Conservation (phyloP, 169 alveolate species). For the Perkinsus marinus region DNA sequence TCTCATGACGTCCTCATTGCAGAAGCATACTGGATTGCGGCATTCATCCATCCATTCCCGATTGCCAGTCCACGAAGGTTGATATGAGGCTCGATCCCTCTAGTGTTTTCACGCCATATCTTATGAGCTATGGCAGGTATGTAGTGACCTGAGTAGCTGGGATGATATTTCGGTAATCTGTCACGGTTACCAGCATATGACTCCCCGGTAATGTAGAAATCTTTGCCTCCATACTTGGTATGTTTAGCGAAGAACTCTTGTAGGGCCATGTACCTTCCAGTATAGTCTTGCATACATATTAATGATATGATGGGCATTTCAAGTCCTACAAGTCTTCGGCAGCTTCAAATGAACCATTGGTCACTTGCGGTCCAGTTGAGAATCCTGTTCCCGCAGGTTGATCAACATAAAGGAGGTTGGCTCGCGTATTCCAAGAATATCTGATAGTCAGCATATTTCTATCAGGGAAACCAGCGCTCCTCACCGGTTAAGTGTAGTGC, state of each 20-base stretch:
- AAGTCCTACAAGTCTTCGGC: constrained; percentile 11
- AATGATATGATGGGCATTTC: background rate
- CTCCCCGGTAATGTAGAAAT: constrained; percentile 62
- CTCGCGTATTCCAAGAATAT: constrained; percentile 49
- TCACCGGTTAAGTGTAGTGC: constrained; percentile 27
- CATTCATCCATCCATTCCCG: constrained; percentile 64
- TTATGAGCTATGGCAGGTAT: constrained; percentile 2
- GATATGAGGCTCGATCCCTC: constrained; percentile 8
- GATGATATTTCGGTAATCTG: no score
- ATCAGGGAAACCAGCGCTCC: background rate
- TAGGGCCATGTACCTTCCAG: constrained; percentile 23
- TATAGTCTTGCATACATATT: no score
- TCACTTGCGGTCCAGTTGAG: constrained; percentile 2
- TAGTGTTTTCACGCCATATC: background rate
- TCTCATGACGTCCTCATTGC: background rate
- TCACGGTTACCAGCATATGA: constrained; percentile 55
- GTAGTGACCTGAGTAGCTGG: constrained; percentile 24
- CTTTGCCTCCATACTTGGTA: constrained; percentile 25
- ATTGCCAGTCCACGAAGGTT: constrained; percentile 52
- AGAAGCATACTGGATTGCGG: constrained; percentile 30
- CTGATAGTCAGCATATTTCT: background rate
- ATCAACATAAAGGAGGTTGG: constrained; percentile 58
- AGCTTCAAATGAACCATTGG: background rate
- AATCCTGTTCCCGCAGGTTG: constrained; percentile 75
- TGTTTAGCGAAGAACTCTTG: constrained; percentile 33